Base-by-base conservation (phyloP, 2,329 filamentous ascomycete genomes). In the Basipetospora chlamydospora region DNA sequence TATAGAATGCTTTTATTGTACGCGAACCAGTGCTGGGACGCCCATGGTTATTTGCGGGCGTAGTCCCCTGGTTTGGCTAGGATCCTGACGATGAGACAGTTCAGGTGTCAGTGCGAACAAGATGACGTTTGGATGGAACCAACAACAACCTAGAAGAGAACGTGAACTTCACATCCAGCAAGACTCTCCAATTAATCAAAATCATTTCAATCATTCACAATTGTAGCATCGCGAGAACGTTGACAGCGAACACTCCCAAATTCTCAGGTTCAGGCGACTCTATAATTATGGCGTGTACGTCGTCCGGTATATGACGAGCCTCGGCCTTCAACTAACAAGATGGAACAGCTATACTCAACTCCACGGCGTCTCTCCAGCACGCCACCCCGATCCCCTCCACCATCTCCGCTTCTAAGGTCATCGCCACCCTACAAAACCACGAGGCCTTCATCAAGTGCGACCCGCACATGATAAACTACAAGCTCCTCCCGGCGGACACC, bases 361-460 rank as follows among this genome's bases (percentile, higher is more conserved):
- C 58, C 26, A 60, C 58, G 5, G 55, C 57, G 21, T 55, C 51
- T 22, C 38, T 71, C 13, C 45, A 49, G 35, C 64, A 70, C 50
- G 46, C 47, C 26, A 60, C 63, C 21, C 44, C 54, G 36, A 51
- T 71, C 38, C 66, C 67, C 0, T 41, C 48, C 2, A 56, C 51
- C 21, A 49, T 51, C 26, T 47, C 58, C 25, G 47, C 42, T 11
- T 44, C 54, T 16, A 52, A 55, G 30, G 60, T 52, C n/a, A 46
- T 71, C 22, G 49, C 57, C 20, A 55, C 61, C 37, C 61, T 73
- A 21, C 67, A 69, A 18, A 60, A 68, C 45, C 64, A 70, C 44
- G 57, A 55, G 23, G 64, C 66, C 52, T 66, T 70, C 50, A 56
- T 74, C 31, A 43, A 54, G 28, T 68, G 64, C 52, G 61, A 71